These are phyloP conservation scores for Pleurotus pulmonarius DNA, from an alignment of 768 basidiomycete species.

Conservation along the genomic window DNA sequence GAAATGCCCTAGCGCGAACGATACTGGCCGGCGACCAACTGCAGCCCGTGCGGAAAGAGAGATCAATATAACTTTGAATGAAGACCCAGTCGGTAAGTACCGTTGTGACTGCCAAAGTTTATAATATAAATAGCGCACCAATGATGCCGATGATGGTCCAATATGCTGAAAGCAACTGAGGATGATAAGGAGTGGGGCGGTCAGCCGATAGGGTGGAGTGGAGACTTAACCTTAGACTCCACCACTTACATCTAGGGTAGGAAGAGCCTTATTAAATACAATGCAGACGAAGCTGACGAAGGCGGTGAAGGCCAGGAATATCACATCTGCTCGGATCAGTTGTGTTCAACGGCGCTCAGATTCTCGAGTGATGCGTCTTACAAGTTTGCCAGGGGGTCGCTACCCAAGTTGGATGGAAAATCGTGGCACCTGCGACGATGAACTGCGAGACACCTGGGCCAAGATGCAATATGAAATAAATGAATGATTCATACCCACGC, in stretches of 20 bases:
- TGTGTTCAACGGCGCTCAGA: too few relatives aligned
- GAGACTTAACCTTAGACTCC: background rate
- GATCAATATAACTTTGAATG: slow-evolving; percentile 44
- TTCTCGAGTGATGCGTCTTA: slow-evolving; percentile 16
- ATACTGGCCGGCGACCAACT: slow-evolving; percentile 46
- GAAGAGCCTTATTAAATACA: slow-evolving; percentile 50
- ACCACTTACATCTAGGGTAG: slow-evolving; percentile 41
- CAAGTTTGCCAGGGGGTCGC: slow-evolving; percentile 60
- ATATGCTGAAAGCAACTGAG: slow-evolving; percentile 51
- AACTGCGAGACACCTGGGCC: slow-evolving; percentile 50
- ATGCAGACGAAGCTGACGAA: slow-evolving; percentile 49
- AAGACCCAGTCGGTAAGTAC: slow-evolving; percentile 1
- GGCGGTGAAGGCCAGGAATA: slow-evolving; percentile 51
- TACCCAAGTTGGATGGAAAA: slow-evolving; percentile 57
- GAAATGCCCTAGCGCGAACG: slow-evolving; percentile 56
- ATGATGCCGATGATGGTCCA: slow-evolving; percentile 62
- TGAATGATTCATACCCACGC: background rate
- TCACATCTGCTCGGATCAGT: slow-evolving; percentile 34
- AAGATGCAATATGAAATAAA: background rate
- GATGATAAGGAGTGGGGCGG: slow-evolving; percentile 5
- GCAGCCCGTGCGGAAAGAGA: slow-evolving; percentile 56
- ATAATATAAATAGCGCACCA: slow-evolving; percentile 22
- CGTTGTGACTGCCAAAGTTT: too few relatives aligned
- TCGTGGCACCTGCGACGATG: slow-evolving; percentile 52
- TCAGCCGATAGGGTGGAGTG: background rate